Evolutionary conservation across 495 filamentous ascomycete genomes (phyloP).

Genomic region (Penicillium bovifimosum): DNA sequence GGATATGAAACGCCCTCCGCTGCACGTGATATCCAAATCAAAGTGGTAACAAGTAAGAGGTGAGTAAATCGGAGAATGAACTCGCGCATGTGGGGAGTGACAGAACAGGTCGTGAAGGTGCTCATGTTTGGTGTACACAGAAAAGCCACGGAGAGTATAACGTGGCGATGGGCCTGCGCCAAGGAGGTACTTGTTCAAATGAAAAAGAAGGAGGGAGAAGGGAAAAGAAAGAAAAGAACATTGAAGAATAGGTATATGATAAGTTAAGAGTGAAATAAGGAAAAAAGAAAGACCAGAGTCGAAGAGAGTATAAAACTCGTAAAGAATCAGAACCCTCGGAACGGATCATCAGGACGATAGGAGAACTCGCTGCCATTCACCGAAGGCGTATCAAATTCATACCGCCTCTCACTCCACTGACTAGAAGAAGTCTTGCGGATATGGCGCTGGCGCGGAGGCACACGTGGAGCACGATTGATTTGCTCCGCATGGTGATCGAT

Average conservation of each 20-base stretch:
- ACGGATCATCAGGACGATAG: slow-evolving; percentile 35
- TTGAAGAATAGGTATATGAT: background rate
- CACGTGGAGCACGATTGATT: slow-evolving; percentile 25
- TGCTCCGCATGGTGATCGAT: slow-evolving; percentile 38
- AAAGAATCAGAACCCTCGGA: slow-evolving; percentile 31
- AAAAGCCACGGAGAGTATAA: background rate
- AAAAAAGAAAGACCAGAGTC: background rate
- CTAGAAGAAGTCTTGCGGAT: slow-evolving; percentile 34
- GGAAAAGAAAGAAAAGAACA: background rate
- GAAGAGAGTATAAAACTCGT: background rate
- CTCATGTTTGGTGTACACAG: slow-evolving; percentile 10
- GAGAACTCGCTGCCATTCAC: slow-evolving; percentile 30
- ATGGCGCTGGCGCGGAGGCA: slow-evolving; percentile 20
- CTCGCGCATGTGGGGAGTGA: background rate
- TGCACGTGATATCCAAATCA: slow-evolving; percentile 6
- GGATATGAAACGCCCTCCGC: background rate
- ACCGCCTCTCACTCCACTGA: slow-evolving; percentile 32
- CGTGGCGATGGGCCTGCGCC: slow-evolving; percentile 5
- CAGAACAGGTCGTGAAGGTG: background rate
- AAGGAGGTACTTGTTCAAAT: background rate
- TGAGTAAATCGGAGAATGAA: background rate
- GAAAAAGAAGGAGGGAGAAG: background rate
- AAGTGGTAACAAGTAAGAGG: slow-evolving; percentile 21
- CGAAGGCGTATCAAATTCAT: slow-evolving; percentile 29
- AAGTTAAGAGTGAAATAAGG: background rate